Evolutionary conservation across 169 alveolate genomes (phyloP).

Genomic region (Plasmodium malariae): DNA sequence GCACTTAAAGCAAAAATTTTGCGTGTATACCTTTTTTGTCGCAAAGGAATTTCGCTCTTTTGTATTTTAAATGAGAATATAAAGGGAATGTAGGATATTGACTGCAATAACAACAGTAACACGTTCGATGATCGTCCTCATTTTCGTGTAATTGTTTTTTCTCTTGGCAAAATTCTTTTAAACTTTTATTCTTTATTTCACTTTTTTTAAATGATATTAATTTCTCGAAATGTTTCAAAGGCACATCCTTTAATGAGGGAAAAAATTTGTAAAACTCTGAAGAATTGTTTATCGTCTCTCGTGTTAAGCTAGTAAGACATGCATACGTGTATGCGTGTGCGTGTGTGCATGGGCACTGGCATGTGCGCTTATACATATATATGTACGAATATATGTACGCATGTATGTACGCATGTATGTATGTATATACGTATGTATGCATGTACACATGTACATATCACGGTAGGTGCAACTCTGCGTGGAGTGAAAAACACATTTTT

Average conservation of each 20-base stretch:
- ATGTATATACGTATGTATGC: not conserved
- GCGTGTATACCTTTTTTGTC: conserved; percentile 18
- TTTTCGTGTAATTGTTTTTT: conserved; percentile 22
- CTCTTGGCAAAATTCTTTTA: conserved; percentile 40
- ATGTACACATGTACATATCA: not conserved
- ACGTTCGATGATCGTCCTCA: conserved; percentile 2
- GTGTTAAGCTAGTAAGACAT: too few relatives aligned
- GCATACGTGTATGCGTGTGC: not conserved
- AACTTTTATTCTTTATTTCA: conserved; percentile 25
- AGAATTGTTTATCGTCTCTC: too few relatives aligned
- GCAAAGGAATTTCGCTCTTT: conserved; percentile 20
- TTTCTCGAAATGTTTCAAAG: conserved; percentile 29
- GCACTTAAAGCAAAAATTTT: too few relatives aligned
- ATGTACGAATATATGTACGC: not conserved
- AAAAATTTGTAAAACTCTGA: too few relatives aligned
- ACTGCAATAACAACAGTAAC: conserved; percentile 53
- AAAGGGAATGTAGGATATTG: conserved; percentile 29
- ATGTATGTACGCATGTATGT: not conserved
- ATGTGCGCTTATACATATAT: not conserved
- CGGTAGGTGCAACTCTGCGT: not conserved
- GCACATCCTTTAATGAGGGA: conserved; percentile 18
- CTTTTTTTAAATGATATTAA: conserved; percentile 21
- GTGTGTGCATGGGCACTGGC: not conserved
- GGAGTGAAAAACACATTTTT: not conserved
- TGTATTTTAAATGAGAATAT: conserved; percentile 29